These are phyloP conservation scores for Kazachstania sp. DNA, from an alignment of 1,139 yeast genomes.

Conservation along the genomic window DNA sequence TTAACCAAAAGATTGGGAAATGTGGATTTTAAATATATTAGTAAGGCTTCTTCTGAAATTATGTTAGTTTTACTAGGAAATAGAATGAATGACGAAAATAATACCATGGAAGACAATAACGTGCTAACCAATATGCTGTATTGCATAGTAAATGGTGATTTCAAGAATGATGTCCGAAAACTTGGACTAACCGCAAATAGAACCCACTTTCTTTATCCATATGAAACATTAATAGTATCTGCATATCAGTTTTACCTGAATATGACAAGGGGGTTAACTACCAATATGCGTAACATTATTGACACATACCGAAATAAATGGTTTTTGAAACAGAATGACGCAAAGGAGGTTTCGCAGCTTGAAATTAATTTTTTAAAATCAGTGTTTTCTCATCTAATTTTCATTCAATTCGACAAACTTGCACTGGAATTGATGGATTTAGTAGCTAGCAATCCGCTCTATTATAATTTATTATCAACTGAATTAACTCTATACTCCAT, in stretches of 20 bases:
- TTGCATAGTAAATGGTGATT: constrained; percentile 21
- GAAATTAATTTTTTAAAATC: constrained; percentile 33
- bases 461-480: constrained; percentile 8
- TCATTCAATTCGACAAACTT: constrained; percentile 33
- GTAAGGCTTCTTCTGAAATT: constrained; percentile 16
- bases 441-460: constrained; percentile 6
- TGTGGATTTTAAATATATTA: constrained; percentile 5
- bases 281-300: constrained; percentile 25
- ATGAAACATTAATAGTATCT: constrained; percentile 28
- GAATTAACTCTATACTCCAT: constrained; percentile 10
- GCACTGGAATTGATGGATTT: constrained; percentile 18
- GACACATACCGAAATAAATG: constrained; percentile 27
- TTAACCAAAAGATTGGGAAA: constrained; percentile 9
- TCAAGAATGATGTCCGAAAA: constrained; percentile 5
- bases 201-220: constrained; percentile 19
- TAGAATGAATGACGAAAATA: constrained; percentile 8
- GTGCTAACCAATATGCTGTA: constrained; percentile 13
- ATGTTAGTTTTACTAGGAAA: constrained; percentile 20
- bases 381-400: constrained; percentile 34
- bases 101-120: background rate
- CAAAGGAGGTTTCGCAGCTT: constrained; percentile 18
- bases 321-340: constrained; percentile 13
- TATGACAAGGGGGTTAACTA: constrained; percentile 24
- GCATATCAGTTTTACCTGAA: constrained; percentile 30
- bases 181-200: constrained; percentile 16